Evolutionary conservation across 768 basidiomycete species (phyloP).

Genomic region (Hericium erinaceus): DNA sequence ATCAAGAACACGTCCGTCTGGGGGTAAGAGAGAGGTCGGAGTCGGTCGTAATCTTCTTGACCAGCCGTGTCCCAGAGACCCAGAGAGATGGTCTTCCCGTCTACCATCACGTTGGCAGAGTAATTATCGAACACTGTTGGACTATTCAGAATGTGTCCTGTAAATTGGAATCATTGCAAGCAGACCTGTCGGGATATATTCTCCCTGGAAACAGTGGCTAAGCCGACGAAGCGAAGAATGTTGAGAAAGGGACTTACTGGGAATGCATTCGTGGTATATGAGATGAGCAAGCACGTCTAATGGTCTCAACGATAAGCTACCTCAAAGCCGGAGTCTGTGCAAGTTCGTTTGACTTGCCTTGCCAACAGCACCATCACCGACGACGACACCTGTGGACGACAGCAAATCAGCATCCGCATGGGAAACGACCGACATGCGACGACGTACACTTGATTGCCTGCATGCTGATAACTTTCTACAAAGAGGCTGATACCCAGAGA

Average conservation of each 20-base stretch:
- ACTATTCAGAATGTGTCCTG: neutral
- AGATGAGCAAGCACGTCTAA: constrained; percentile 97
- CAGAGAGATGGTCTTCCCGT: constrained; percentile 95
- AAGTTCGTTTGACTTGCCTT: constrained; percentile 50
- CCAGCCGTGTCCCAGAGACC: constrained; percentile 99
- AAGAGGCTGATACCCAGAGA: neutral
- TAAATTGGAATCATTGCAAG: neutral
- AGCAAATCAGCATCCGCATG: neutral
- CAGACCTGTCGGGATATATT: constrained; percentile 91
- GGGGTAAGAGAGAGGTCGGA: constrained; percentile 95
- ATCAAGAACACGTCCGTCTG: constrained; percentile 99
- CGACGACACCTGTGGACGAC: constrained; percentile 74
- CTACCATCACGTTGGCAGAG: constrained; percentile 97
- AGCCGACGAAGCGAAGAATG: constrained; percentile 4
- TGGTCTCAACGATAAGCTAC: constrained; percentile 16
- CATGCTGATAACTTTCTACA: constrained; percentile 34
- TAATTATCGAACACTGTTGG: constrained; percentile 95
- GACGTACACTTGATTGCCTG: constrained; percentile 85
- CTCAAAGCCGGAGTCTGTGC: neutral
- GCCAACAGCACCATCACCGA: constrained; percentile 97
- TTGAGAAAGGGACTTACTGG: constrained; percentile 47
- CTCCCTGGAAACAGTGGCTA: constrained; percentile 47
- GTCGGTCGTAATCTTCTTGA: constrained; percentile 98
- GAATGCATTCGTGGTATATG: constrained; percentile 98
- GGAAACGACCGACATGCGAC: neutral